Evolutionary conservation across 2,329 filamentous ascomycete species (phyloP).

Genomic region (Chrysosporium queenslandicum): DNA sequence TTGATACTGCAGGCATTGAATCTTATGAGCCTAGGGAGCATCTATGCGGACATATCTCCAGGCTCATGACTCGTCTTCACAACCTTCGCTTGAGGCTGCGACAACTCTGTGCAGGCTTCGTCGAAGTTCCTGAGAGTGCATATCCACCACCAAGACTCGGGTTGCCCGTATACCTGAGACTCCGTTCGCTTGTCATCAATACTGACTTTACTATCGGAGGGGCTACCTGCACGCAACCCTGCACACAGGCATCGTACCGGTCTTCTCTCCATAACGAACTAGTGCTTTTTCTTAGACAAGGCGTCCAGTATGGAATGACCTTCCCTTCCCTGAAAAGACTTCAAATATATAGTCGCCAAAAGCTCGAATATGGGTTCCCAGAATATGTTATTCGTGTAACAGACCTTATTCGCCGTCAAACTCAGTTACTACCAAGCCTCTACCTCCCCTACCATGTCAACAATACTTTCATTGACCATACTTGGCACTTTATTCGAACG

Average conservation of each 20-base stretch:
- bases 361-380: not conserved
- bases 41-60: slow-evolving; percentile 11
- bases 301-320: not conserved
- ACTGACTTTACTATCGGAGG: slow-evolving; percentile 3
- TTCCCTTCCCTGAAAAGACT: not conserved
- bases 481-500: not conserved
- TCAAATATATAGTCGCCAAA: not conserved
- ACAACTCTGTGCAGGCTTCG: slow-evolving; percentile 1
- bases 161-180: slow-evolving; percentile 1
- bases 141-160: too few species aligned
- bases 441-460: not conserved
- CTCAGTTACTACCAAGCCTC: not conserved
- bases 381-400: not conserved
- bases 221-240: not conserved
- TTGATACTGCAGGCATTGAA: slow-evolving; percentile 16
- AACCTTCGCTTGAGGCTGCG: slow-evolving; percentile 13
- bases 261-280: slow-evolving; percentile 9
- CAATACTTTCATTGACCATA: not conserved
- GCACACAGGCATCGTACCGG: not conserved
- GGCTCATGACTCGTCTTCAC: slow-evolving; percentile 2
- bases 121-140: not conserved
- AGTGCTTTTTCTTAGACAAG: not conserved
- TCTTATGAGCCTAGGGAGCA: slow-evolving; percentile 8
- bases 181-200: slow-evolving; percentile 15
- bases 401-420: not conserved